Conservation (phyloP, 2,329 filamentous ascomycete genomes). For the Ampelomyces quisqualis region DNA sequence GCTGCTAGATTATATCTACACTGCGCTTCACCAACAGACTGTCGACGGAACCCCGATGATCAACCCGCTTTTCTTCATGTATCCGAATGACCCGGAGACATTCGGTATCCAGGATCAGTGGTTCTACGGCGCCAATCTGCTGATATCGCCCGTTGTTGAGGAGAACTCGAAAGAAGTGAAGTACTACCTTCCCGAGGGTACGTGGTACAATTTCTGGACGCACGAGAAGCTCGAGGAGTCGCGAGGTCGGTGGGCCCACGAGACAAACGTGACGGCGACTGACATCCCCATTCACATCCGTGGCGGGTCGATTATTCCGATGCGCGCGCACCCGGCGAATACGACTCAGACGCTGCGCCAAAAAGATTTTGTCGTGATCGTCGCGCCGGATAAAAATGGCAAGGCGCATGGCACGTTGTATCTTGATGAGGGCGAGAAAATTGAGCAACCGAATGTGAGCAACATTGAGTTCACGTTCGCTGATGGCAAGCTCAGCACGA, state of each 20-base stretch:
- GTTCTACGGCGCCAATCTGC: conserved; percentile 59
- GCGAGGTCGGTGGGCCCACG: conserved; percentile 49
- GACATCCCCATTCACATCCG: conserved; percentile 68
- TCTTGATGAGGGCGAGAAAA: conserved; percentile 72
- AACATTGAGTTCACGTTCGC: conserved; percentile 63
- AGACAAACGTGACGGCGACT: conserved; percentile 51
- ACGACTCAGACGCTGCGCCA: conserved; percentile 64
- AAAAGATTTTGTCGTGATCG: conserved; percentile 68
- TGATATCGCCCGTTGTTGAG: conserved; percentile 58
- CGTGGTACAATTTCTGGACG: conserved; percentile 64
- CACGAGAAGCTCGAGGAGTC: conserved; percentile 49
- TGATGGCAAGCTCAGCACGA: conserved; percentile 52
- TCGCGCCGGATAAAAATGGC: conserved; percentile 65
- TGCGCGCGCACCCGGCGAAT: conserved; percentile 57
- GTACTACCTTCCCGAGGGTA: conserved; percentile 59
- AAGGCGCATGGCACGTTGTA: conserved; percentile 69
- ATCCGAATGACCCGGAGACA: conserved; percentile 59
- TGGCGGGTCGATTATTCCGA: conserved; percentile 65
- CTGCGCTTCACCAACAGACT: conserved; percentile 63
- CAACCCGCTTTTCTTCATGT: conserved; percentile 71
- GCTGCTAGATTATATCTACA: conserved; percentile 79
- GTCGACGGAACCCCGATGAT: conserved; percentile 64
- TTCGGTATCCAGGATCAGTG: conserved; percentile 58
- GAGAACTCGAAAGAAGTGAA: conserved; percentile 55
- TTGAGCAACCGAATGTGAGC: conserved; percentile 60